These are phyloP conservation scores for Fusarium caatingaense DNA, from an alignment of 2,329 filamentous ascomycete genomes.

Conservation along the genomic window DNA sequence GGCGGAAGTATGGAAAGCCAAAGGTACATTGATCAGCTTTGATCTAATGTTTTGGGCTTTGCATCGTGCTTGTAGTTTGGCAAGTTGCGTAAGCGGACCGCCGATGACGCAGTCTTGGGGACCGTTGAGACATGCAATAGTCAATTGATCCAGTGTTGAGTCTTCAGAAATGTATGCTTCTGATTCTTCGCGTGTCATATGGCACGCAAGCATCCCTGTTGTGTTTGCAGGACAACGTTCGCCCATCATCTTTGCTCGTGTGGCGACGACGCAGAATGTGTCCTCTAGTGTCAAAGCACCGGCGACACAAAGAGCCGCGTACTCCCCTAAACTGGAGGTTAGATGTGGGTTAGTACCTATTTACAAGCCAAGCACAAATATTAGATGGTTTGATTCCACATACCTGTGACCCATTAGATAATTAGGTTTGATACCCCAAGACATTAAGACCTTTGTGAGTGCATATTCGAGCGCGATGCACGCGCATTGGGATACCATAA, in stretches of 20 bases:
- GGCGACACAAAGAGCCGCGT: not conserved
- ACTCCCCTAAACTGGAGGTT: not conserved
- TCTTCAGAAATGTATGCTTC: not conserved
- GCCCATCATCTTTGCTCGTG: not conserved
- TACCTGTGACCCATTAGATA: constrained; percentile 6
- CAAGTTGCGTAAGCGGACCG: not conserved
- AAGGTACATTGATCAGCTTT: not conserved
- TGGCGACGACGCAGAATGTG: not conserved
- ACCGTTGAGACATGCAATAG: not conserved
- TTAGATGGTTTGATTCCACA: not conserved
- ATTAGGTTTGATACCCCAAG: not conserved
- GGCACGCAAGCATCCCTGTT: constrained; percentile 4
- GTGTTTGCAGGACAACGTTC: not conserved
- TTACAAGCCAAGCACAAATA: too few relatives aligned
- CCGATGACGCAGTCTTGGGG: not conserved
- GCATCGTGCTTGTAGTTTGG: not conserved
- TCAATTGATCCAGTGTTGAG: not conserved
- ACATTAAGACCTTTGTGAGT: not conserved
- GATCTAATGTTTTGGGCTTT: not conserved
- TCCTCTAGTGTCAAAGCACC: not conserved
- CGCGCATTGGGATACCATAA: not conserved
- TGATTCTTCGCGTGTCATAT: not conserved
- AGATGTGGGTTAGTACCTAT: not conserved
- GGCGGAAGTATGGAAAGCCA: not conserved
- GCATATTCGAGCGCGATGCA: not conserved